Conservation (phyloP, 495 filamentous ascomycete species). For the Tuber microsphaerosporum region DNA sequence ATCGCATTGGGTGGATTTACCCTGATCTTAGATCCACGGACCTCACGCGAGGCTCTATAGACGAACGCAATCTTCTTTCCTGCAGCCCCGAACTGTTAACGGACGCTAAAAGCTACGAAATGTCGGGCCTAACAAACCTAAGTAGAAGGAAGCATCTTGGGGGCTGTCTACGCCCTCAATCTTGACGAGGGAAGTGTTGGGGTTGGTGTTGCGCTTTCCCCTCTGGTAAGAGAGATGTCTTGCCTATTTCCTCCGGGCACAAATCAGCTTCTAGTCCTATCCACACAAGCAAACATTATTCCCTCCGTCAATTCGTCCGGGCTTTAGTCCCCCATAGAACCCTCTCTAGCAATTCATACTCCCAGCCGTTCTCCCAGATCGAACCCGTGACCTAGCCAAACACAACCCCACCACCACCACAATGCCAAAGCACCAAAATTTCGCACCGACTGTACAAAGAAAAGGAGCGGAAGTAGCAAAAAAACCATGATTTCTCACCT, state of each 20-base stretch:
- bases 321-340: neutral
- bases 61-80: constrained; percentile 97
- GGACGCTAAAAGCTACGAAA: neutral
- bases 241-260: constrained; percentile 47
- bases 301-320: neutral
- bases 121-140: constrained; percentile 47
- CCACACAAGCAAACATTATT: neutral
- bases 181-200: constrained; percentile 82
- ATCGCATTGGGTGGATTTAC: neutral
- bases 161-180: constrained; percentile 92
- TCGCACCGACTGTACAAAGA: neutral
- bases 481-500: constrained; percentile 24
- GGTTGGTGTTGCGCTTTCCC: constrained; percentile 73
- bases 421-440: neutral
- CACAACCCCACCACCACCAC: neutral
- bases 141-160: constrained; percentile 59
- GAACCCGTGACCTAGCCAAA: neutral
- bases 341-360: neutral
- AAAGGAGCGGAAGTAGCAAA: neutral
- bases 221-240: constrained; percentile 92
- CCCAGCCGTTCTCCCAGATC: neutral
- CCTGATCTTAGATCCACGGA: constrained; percentile 87
- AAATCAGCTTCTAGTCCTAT: neutral
- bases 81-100: constrained; percentile 49
- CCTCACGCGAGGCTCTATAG: constrained; percentile 85